Base-by-base conservation (phyloP, 768 basidiomycete genomes). In the Crepidotus variabilis region DNA sequence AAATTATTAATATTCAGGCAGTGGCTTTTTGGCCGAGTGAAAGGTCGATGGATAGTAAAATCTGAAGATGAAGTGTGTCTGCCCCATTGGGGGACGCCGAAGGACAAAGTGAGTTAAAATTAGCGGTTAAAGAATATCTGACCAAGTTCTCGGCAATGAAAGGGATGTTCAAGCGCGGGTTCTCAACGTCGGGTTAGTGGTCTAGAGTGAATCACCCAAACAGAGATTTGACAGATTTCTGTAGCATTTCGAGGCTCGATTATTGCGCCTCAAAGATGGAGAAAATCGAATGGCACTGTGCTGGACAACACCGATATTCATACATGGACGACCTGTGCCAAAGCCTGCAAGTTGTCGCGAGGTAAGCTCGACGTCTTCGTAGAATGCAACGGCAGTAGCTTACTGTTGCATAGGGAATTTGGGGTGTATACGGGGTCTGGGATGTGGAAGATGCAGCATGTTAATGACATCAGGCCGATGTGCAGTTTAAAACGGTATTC, bases 381-480 rank as follows among this genome's bases (percentile, higher is more conserved):
- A 18, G 35, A 21, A 50, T 6, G 24, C 5, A 48, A 32, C 16
- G 20, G 8, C 28, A 10, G 43, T 23, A 24, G 32, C n/a, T 39
- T 10, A 48, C 36, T 47, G 28, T 54, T 54, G 65, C 52, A 8
- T 39, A 73, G 73, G 70, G 67, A 10, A 54, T 71, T 22, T 69
- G 67, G 69, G 70, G 70, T 6, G 56, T 68, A 7, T 68, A 71
- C 55, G 73, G 71, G 9, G 54, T 61, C 13, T 74, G 73, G 73
- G 67, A 69, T 18, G 34, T 73, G 3, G 64, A 68, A 32, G 73
- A 74, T 53, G 23, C 28, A 23, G 63, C 47, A 11, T 73, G 72
- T 57, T 63, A 50, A 56, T 28, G 39, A 4, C 28, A 28, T 28
- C 8, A 8, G 8, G 28, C 8, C 8, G 8, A 28, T 28, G 28